These are phyloP conservation scores for Harringtonia aguacate DNA, from an alignment of 2,329 filamentous ascomycete genomes.

Conservation along the genomic window DNA sequence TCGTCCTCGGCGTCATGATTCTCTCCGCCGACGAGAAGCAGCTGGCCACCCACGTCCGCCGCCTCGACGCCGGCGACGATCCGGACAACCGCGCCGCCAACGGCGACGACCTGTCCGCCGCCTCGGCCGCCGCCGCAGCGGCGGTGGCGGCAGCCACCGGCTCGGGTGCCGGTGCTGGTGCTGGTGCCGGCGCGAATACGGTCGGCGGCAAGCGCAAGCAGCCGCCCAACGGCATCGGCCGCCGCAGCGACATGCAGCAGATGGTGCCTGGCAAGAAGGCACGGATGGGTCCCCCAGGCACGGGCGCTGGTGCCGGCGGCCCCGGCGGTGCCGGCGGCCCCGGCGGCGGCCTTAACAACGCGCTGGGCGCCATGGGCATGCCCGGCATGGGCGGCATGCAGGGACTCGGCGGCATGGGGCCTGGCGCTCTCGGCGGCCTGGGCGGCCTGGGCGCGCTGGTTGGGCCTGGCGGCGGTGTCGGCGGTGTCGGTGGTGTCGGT, in stretches of 20 bases:
- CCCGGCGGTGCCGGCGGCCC: background rate
- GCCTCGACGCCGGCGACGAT: slow-evolving; percentile 13
- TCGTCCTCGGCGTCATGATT: slow-evolving; percentile 19
- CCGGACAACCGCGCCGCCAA: slow-evolving; percentile 7
- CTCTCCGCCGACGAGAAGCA: slow-evolving; percentile 14
- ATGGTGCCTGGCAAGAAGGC: slow-evolving; percentile 2
- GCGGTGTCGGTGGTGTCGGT: background rate
- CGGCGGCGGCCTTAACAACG: background rate
- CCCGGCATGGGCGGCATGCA: slow-evolving; percentile 7
- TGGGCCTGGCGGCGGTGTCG: background rate
- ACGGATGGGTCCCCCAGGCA: background rate
- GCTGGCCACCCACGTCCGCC: slow-evolving; percentile 15
- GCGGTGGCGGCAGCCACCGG: background rate
- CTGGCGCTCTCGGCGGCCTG: slow-evolving; percentile 6
- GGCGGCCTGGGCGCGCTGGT: slow-evolving; percentile 9
- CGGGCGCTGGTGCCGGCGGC: background rate
- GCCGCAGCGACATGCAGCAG: slow-evolving; percentile 4
- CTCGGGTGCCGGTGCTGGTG: background rate
- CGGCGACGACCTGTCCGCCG: slow-evolving; percentile 3
- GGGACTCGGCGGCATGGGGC: slow-evolving; percentile 5
- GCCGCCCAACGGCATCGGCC: slow-evolving; percentile 8
- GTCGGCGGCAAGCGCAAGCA: slow-evolving; percentile 14
- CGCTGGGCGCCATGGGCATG: background rate
- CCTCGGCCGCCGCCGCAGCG: background rate
- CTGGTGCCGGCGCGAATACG: too few relatives aligned